Conservation (phyloP, 2,329 filamentous ascomycete species). For the Botrytis hyacinthi region DNA sequence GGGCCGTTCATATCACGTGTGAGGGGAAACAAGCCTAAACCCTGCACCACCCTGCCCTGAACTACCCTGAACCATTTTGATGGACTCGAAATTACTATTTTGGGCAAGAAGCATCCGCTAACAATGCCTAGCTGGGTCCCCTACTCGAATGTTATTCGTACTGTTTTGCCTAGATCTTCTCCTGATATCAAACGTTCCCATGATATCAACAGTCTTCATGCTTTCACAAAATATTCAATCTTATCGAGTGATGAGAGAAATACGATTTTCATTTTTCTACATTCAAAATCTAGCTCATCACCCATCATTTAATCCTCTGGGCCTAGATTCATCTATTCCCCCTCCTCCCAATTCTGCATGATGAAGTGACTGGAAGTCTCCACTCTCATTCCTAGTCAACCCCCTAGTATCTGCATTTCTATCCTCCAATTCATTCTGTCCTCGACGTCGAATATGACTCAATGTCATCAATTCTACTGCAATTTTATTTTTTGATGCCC, state of each 20-base stretch:
- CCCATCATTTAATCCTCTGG: neutral
- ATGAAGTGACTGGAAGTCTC: neutral
- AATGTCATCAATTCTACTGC: constrained; percentile 6
- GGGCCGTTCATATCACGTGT: neutral
- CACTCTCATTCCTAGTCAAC: constrained; percentile 13
- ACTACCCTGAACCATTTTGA: neutral
- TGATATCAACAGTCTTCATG: neutral
- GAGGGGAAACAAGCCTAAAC: neutral
- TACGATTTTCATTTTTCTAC: neutral
- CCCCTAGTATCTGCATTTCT: constrained; percentile 6
- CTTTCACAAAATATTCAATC: neutral
- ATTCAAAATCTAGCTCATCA: neutral
- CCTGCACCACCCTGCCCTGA: neutral
- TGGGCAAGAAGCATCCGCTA: neutral
- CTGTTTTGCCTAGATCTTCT: neutral
- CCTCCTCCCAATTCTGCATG: neutral
- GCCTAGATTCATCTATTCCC: neutral
- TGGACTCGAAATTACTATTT: neutral
- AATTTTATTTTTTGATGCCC: constrained; percentile 3
- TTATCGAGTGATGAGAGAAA: neutral
- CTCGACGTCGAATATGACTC: neutral
- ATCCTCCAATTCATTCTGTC: constrained; percentile 6
- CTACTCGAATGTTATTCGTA: neutral
- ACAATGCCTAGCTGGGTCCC: neutral
- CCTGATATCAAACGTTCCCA: neutral